A percentile compares a stretch with the other conserved stretches of the same genome.
These are phyloP conservation scores for Pecoramyces ruminantium DNA, from an alignment of 192 early-diverging fungal genomes.

Conservation along the genomic window DNA sequence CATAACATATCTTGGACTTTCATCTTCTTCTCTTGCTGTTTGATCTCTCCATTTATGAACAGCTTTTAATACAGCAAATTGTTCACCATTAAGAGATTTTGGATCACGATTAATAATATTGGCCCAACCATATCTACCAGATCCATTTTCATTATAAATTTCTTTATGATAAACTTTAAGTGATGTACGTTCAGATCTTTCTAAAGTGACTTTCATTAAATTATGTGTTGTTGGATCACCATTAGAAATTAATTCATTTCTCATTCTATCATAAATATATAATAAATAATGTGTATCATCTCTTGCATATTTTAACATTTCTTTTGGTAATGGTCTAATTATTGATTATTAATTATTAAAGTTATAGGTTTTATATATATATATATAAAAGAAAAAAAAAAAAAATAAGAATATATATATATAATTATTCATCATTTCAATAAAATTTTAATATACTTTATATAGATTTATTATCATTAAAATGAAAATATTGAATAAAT, in stretches of 20 bases:
- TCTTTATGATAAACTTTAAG: slow-evolving; percentile 63
- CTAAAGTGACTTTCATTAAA: slow-evolving; percentile 37
- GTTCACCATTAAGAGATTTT: slow-evolving; percentile 17
- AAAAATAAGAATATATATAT: neutral
- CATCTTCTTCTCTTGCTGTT: slow-evolving; percentile 82
- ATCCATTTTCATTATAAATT: slow-evolving; percentile 54
- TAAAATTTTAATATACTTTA: too few species aligned
- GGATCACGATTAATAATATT: slow-evolving; percentile 33
- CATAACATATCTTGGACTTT: slow-evolving; percentile 68
- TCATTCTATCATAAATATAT: slow-evolving; percentile 85
- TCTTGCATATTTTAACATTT: slow-evolving; percentile 86
- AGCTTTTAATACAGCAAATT: slow-evolving; percentile 66
- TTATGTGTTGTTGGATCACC: slow-evolving; percentile 43
- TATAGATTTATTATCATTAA: too few species aligned
- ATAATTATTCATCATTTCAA: too few species aligned
- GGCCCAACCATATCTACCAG: slow-evolving; percentile 66
- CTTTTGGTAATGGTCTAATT: slow-evolving; percentile 75
- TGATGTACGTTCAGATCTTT: slow-evolving; percentile 50
- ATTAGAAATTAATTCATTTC: slow-evolving; percentile 50
- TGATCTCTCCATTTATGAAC: slow-evolving; percentile 88
- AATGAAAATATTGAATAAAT: too few species aligned
- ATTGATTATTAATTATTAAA: too few species aligned
- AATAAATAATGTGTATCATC: slow-evolving; percentile 92
- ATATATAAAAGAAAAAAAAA: neutral
- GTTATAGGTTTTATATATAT: too few species aligned